Evolutionary conservation across 1,139 yeast species (phyloP).

Genomic region (Candida sojae): DNA sequence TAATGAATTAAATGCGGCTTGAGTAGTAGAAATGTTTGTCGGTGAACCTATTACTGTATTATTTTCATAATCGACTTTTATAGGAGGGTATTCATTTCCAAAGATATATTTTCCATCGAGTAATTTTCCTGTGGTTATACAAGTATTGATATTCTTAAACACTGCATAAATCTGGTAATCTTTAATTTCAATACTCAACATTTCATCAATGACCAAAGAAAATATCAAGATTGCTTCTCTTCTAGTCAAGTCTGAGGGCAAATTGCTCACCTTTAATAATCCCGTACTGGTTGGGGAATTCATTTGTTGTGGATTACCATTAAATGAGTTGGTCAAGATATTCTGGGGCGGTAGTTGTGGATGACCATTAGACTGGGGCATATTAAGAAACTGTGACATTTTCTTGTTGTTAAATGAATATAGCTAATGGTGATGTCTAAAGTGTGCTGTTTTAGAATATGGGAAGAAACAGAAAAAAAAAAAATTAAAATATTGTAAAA

Average conservation of each 20-base stretch:
- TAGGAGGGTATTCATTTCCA: constrained; percentile 58
- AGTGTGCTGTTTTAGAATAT: too few species aligned
- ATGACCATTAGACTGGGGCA: constrained; percentile 15
- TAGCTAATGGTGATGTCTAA: too few species aligned
- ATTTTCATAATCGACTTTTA: constrained; percentile 51
- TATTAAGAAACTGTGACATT: constrained; percentile 21
- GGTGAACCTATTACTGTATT: constrained; percentile 22
- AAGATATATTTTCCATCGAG: constrained; percentile 67
- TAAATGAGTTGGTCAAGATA: background rate
- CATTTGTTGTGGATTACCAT: constrained; percentile 8
- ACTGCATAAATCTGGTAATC: constrained; percentile 57
- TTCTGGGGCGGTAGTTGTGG: constrained; percentile 7
- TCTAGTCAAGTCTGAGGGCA: constrained; percentile 71
- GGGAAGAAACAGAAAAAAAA: too few species aligned
- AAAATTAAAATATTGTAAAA: too few species aligned
- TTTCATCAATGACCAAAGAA: constrained; percentile 76
- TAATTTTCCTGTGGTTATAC: constrained; percentile 68
- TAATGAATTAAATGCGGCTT: constrained; percentile 24
- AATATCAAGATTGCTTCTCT: constrained; percentile 81
- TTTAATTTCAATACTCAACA: constrained; percentile 55
- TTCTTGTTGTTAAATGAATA: too few species aligned
- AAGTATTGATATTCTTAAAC: constrained; percentile 64
- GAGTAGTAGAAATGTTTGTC: constrained; percentile 17
- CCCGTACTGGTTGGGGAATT: constrained; percentile 9
- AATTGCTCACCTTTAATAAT: constrained; percentile 17